Evolutionary conservation across 495 filamentous ascomycete species (phyloP).

Genomic region (Gamarada debralockiae): DNA sequence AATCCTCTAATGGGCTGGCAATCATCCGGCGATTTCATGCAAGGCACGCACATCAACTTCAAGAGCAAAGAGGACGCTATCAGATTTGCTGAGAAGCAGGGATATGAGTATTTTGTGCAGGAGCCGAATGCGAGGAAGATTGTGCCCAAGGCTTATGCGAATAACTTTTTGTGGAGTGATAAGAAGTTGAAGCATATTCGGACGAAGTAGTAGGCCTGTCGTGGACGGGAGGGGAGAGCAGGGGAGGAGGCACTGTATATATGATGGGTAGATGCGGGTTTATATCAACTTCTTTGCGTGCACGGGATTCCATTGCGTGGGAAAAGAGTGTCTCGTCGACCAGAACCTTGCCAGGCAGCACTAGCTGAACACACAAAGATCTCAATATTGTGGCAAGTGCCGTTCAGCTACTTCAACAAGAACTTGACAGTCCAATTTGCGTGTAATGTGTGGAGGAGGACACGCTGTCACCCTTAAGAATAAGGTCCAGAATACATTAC

Average conservation of each 20-base stretch:
- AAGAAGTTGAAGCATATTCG: conserved; percentile 88
- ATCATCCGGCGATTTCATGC: conserved; percentile 88
- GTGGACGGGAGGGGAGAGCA: neutral
- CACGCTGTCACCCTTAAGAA: too few relatives aligned
- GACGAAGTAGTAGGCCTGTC: conserved; percentile 87
- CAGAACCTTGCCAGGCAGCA: neutral
- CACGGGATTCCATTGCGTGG: too few relatives aligned
- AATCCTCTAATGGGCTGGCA: conserved; percentile 99
- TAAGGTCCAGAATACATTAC: too few relatives aligned
- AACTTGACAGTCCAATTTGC: too few relatives aligned
- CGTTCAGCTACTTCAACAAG: too few relatives aligned
- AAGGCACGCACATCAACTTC: conserved; percentile 88
- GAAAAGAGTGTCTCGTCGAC: too few relatives aligned
- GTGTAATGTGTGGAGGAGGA: too few relatives aligned
- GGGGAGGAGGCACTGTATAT: conserved; percentile 22
- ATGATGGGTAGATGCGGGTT: conserved; percentile 1
- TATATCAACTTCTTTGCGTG: neutral
- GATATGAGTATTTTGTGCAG: conserved; percentile 98
- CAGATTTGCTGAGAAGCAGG: conserved; percentile 93
- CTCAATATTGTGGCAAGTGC: too few relatives aligned
- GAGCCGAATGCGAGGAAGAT: conserved; percentile 88
- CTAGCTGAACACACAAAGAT: too few relatives aligned
- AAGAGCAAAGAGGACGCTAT: conserved; percentile 94
- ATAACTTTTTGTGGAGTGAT: conserved; percentile 84
- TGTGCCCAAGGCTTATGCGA: conserved; percentile 89